Conservation (phyloP, 371 early-diverging fungal genomes). For the Mortierella polycephala region DNA sequence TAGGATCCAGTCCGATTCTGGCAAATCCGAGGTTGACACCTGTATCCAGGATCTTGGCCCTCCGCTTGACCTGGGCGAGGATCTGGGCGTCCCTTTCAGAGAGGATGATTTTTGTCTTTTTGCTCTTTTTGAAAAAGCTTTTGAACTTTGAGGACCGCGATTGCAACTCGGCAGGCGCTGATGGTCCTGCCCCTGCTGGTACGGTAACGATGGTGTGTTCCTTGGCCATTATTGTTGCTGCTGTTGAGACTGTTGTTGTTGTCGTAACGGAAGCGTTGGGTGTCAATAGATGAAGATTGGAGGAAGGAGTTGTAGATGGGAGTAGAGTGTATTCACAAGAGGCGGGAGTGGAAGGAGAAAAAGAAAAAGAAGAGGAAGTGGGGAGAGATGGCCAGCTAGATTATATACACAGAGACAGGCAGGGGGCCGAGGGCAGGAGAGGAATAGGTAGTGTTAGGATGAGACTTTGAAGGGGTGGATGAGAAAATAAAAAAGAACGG, state of each 20-base stretch:
- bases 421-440: neutral
- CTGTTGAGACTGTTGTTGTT: slow-evolving; percentile 3
- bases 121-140: slow-evolving; percentile 27
- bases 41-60: slow-evolving; percentile 44
- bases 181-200: neutral
- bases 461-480: neutral
- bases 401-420: neutral
- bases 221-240: slow-evolving; percentile 11
- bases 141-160: slow-evolving; percentile 18
- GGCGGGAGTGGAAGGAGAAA: slow-evolving; percentile 2
- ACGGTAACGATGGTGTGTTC: slow-evolving; percentile 10
- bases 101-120: slow-evolving; percentile 24
- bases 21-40: slow-evolving; percentile 34
- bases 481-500: neutral
- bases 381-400: slow-evolving; percentile 13
- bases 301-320: slow-evolving; percentile 1
- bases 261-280: neutral
- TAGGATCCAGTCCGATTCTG: slow-evolving; percentile 44
- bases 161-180: neutral
- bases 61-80: slow-evolving; percentile 29
- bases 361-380: slow-evolving; percentile 4
- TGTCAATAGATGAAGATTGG: neutral
- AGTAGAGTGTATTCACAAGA: slow-evolving; percentile 9
- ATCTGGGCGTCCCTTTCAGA: slow-evolving; percentile 20
- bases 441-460: slow-evolving; percentile 1